Evolutionary conservation across 1,139 yeast species (phyloP).

Genomic region (Debaryomycetaceae sp.): DNA sequence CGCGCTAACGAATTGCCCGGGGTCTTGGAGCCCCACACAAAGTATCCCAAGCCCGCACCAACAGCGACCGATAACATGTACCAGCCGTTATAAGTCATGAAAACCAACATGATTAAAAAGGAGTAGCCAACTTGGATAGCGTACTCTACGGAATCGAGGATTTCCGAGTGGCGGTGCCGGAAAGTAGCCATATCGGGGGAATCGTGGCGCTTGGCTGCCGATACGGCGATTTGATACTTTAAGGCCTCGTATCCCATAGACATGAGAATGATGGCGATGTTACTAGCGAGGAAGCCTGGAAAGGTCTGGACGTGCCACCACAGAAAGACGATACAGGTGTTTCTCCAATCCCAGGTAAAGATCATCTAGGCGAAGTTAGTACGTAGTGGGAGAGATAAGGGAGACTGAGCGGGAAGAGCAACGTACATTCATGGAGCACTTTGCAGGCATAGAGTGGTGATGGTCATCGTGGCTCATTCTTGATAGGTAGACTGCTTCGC

Average conservation of each 20-base stretch:
- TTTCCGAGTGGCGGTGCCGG: slow-evolving; percentile 5
- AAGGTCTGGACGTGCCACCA: slow-evolving; percentile 69
- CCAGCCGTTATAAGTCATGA: slow-evolving; percentile 84
- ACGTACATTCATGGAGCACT: slow-evolving; percentile 51
- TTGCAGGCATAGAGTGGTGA: slow-evolving; percentile 22
- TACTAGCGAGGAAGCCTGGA: slow-evolving; percentile 41
- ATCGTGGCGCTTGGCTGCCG: neutral
- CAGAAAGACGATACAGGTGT: slow-evolving; percentile 58
- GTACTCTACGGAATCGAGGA: slow-evolving; percentile 36
- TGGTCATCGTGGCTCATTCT: slow-evolving; percentile 3
- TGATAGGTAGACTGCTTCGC: too few relatives aligned
- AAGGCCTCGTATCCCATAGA: slow-evolving; percentile 55
- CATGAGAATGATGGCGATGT: slow-evolving; percentile 37
- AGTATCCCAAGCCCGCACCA: slow-evolving; percentile 62
- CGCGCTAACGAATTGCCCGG: slow-evolving; percentile 12
- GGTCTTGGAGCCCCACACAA: slow-evolving; percentile 37
- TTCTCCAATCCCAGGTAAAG: slow-evolving; percentile 72
- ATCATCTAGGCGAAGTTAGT: slow-evolving; percentile 37
- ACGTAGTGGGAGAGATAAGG: slow-evolving; percentile 2
- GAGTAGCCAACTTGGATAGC: slow-evolving; percentile 72
- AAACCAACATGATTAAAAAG: slow-evolving; percentile 65
- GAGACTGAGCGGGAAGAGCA: slow-evolving; percentile 2
- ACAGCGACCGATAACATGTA: slow-evolving; percentile 60
- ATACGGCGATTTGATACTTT: slow-evolving; percentile 16
- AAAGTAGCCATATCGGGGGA: slow-evolving; percentile 7